A percentile compares a stretch with the other conserved stretches of the same genome.
phyloP scores from a whole-genome alignment of 108 stramenopile genomes.

The Cyclotella cryptica region DNA sequence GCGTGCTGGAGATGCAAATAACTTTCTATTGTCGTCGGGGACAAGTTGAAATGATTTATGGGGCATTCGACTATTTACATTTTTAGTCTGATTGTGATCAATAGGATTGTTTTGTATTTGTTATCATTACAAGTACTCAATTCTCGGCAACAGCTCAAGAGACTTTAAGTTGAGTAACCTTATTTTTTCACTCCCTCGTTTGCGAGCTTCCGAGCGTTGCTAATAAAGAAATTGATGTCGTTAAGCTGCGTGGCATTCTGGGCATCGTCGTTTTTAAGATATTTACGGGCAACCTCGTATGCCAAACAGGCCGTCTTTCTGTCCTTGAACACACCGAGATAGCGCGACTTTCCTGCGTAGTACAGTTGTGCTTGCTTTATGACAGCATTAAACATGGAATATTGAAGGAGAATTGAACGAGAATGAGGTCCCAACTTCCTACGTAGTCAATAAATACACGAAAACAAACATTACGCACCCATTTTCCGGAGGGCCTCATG shows the following conservation, averaged over 20 bases:
- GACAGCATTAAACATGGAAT: too few relatives aligned
- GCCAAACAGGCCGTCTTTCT: conserved; percentile 79
- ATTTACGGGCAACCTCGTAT: conserved; percentile 81
- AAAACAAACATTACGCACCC: conserved; percentile 45
- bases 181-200: not conserved
- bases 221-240: conserved; percentile 7
- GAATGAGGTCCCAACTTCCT: too few relatives aligned
- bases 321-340: conserved; percentile 86
- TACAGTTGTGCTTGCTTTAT: conserved; percentile 82
- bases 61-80: too few relatives aligned
- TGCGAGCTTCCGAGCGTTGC: not conserved
- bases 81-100: too few relatives aligned
- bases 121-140: too few relatives aligned
- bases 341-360: conserved; percentile 83
- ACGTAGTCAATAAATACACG: too few relatives aligned
- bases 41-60: too few relatives aligned
- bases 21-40: too few relatives aligned
- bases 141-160: too few relatives aligned
- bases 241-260: not conserved
- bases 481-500: conserved; percentile 87
- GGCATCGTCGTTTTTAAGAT: not conserved
- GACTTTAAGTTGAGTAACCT: too few relatives aligned
- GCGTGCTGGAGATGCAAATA: too few relatives aligned
- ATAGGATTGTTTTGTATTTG: too few relatives aligned
- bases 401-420: conserved; percentile 2